These are phyloP conservation scores for Uronychia setigera DNA, from an alignment of 73 alveolate species.

Conservation along the genomic window DNA sequence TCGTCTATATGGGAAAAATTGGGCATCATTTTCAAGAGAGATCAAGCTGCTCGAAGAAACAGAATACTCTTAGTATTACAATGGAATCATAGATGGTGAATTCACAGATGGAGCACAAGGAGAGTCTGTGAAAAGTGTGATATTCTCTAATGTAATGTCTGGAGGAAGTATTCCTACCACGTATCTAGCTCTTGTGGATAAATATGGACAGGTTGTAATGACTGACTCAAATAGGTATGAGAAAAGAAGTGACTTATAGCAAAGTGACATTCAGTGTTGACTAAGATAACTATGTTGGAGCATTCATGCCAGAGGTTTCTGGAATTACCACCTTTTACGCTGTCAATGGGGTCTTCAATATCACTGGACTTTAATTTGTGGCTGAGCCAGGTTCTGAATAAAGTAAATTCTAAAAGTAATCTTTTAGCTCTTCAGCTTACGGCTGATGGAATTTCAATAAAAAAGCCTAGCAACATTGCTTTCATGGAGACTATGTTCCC, in stretches of 20 bases:
- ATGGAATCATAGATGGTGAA: conserved; percentile 5
- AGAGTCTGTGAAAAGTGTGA: conserved; percentile 13
- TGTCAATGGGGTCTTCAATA: conserved; percentile 59
- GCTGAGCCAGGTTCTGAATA: conserved; percentile 59
- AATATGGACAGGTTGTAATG: conserved; percentile 60
- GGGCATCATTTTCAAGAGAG: conserved; percentile 61
- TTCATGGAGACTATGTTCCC: conserved; percentile 8
- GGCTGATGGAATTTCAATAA: conserved; percentile 14
- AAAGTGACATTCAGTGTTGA: neutral
- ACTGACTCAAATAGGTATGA: conserved; percentile 47
- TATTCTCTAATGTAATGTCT: conserved; percentile 44
- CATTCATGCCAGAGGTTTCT: conserved; percentile 38
- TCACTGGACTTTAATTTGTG: conserved; percentile 48
- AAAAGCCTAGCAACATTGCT: neutral
- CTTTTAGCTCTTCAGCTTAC: neutral
- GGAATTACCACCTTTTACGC: conserved; percentile 58
- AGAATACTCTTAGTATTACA: conserved; percentile 40
- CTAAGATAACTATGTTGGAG: conserved; percentile 4
- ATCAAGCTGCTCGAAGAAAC: conserved; percentile 27
- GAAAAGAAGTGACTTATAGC: neutral
- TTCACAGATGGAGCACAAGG: conserved; percentile 18
- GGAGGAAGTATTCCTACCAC: conserved; percentile 66
- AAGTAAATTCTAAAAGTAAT: neutral
- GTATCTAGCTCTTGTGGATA: conserved; percentile 58
- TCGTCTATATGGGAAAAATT: conserved; percentile 52